Evolutionary conservation across 2,329 filamentous ascomycete species (phyloP).

Genomic region (Aspergillus sp.): DNA sequence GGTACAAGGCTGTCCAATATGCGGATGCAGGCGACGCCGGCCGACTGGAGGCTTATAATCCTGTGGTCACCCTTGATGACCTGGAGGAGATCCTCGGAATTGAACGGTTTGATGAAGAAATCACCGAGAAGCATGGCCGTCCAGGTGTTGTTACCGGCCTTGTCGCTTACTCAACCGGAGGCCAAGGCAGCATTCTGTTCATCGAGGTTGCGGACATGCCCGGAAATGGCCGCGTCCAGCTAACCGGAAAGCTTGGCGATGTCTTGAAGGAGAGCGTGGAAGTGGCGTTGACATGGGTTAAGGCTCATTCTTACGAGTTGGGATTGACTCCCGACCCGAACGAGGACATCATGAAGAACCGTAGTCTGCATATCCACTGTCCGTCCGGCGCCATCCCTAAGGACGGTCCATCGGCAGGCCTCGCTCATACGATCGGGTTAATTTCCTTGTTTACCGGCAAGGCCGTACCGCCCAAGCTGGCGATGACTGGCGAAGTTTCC

Average conservation of each 20-base stretch:
- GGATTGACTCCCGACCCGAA: slow-evolving; percentile 76
- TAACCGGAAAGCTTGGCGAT: slow-evolving; percentile 93
- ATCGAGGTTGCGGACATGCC: slow-evolving; percentile 99
- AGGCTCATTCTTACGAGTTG: slow-evolving; percentile 88
- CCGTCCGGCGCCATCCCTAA: slow-evolving; percentile 94
- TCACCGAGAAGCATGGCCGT: slow-evolving; percentile 77
- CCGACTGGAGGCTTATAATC: slow-evolving; percentile 67
- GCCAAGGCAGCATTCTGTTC: slow-evolving; percentile 94
- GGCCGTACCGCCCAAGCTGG: slow-evolving; percentile 83
- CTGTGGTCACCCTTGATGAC: slow-evolving; percentile 72
- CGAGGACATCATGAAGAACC: slow-evolving; percentile 93
- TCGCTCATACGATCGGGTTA: slow-evolving; percentile 90
- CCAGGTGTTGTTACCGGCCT: slow-evolving; percentile 95
- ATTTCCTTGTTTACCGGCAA: slow-evolving; percentile 87
- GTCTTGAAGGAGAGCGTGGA: slow-evolving; percentile 97
- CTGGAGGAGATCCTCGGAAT: slow-evolving; percentile 89
- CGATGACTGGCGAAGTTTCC: slow-evolving; percentile 84
- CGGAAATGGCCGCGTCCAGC: slow-evolving; percentile 83
- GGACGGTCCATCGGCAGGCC: slow-evolving; percentile 78
- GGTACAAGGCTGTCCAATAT: slow-evolving; percentile 91
- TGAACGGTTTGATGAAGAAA: slow-evolving; percentile 92
- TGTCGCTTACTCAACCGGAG: slow-evolving; percentile 89
- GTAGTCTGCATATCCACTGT: slow-evolving; percentile 94
- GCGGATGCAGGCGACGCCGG: slow-evolving; percentile 81
- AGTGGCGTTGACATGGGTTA: slow-evolving; percentile 95